These are phyloP conservation scores for Forsythia suspensa DNA, from an alignment of 257 asterid species.

Conservation along the genomic window DNA sequence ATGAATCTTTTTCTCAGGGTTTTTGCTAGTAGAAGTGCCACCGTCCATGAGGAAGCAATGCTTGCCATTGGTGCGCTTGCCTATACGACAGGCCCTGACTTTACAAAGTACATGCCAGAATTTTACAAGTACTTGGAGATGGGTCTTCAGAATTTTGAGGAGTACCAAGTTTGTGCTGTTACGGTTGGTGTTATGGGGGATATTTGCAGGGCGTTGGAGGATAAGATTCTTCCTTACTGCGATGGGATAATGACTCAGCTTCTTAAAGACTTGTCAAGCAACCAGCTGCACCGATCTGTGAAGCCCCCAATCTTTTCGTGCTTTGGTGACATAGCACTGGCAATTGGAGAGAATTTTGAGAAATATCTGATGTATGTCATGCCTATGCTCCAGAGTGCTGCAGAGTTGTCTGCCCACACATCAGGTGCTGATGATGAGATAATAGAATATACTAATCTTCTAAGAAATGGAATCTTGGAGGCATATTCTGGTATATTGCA, in stretches of 20 bases:
- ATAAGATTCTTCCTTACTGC: slow-evolving; percentile 31
- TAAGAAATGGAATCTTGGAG: slow-evolving; percentile 31
- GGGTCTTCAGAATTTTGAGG: slow-evolving; percentile 40
- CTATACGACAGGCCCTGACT: slow-evolving; percentile 27
- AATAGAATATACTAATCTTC: slow-evolving; percentile 28
- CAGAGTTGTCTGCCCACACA: slow-evolving; percentile 28
- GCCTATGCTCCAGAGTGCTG: slow-evolving; percentile 39
- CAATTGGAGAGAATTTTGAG: slow-evolving; percentile 35
- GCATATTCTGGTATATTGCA: slow-evolving; percentile 34
- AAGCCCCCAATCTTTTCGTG: slow-evolving; percentile 38
- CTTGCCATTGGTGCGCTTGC: slow-evolving; percentile 37
- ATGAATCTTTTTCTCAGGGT: slow-evolving; percentile 31
- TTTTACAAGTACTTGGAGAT: slow-evolving; percentile 31
- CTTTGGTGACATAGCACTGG: slow-evolving; percentile 33
- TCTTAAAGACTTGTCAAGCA: slow-evolving; percentile 27
- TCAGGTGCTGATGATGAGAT: slow-evolving; percentile 33
- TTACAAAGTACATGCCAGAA: slow-evolving; percentile 30
- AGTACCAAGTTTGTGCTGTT: slow-evolving; percentile 36
- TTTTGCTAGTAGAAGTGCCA: slow-evolving; percentile 34
- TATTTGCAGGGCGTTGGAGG: slow-evolving; percentile 34
- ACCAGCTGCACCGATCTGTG: slow-evolving; percentile 34
- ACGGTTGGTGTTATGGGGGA: slow-evolving; percentile 38
- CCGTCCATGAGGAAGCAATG: slow-evolving; percentile 37
- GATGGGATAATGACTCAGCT: slow-evolving; percentile 37
- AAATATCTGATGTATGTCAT: slow-evolving; percentile 30